phyloP scores from a whole-genome alignment of 257 asterid genomes.

The Henckelia pumila region DNA sequence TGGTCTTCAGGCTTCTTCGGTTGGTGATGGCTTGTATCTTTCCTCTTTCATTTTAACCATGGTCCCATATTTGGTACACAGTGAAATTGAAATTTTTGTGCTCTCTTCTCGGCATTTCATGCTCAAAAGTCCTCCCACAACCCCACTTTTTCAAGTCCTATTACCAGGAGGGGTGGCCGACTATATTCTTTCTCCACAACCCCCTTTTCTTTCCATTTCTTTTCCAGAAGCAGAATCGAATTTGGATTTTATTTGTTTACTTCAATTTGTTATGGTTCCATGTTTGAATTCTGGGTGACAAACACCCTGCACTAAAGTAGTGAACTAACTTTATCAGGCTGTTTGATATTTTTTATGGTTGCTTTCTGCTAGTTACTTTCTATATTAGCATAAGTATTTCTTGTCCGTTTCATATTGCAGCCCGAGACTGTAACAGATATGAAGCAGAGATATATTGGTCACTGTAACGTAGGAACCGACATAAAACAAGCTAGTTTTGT shows the following conservation, averaged over 20 bases:
- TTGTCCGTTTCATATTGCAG: constrained; percentile 45
- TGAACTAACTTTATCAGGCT: neutral
- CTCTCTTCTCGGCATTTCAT: neutral
- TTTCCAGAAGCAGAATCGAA: neutral
- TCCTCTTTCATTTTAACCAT: constrained; percentile 5
- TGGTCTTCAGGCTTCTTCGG: constrained; percentile 1
- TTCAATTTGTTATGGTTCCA: neutral
- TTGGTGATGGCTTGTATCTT: neutral
- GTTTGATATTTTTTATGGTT: neutral
- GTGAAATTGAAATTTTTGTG: neutral
- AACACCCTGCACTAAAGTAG: constrained; percentile 6
- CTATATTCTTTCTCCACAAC: neutral
- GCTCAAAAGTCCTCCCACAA: neutral
- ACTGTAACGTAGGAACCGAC: constrained; percentile 89
- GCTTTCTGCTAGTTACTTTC: neutral
- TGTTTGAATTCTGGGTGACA: neutral
- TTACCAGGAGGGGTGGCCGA: neutral
- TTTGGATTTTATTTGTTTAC: neutral
- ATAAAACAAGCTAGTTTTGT: constrained; percentile 96
- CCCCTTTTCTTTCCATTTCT: constrained; percentile 1
- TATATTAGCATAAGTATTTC: constrained; percentile 9
- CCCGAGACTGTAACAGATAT: constrained; percentile 81
- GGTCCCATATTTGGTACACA: neutral
- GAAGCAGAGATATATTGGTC: constrained; percentile 92
- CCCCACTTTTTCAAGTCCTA: constrained; percentile 2